phyloP scores from a whole-genome alignment of 108 stramenopile genomes.

The Parmales sp. region DNA sequence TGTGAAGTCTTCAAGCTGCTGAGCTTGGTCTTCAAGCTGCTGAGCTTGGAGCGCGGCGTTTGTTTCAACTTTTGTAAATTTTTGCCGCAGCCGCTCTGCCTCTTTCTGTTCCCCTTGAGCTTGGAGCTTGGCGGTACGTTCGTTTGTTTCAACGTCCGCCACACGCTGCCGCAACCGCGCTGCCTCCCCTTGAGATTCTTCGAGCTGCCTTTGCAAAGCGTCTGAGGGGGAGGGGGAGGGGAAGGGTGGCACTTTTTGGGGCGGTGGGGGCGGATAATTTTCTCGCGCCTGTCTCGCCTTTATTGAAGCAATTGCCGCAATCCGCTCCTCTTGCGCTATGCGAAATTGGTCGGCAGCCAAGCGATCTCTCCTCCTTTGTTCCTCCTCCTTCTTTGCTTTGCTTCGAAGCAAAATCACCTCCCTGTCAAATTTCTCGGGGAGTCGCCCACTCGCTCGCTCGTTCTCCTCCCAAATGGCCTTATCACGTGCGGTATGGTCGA shows the following conservation, averaged over 20 bases:
- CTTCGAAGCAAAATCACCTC: neutral
- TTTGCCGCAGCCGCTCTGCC: neutral
- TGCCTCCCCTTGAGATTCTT: no score
- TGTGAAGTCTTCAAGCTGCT: no score
- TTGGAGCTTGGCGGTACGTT: no score
- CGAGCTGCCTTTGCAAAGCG: no score
- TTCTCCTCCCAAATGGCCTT: neutral
- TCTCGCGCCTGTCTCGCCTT: neutral
- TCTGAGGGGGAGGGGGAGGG: neutral
- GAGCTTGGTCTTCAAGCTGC: no score
- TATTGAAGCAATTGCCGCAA: neutral
- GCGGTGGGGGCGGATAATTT: neutral
- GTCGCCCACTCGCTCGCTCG: no score
- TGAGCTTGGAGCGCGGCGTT: no score
- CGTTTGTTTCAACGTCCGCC: no score
- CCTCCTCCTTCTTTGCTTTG: conserved; percentile 10
- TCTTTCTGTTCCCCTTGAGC: neutral
- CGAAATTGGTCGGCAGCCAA: neutral
- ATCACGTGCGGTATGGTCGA: neutral
- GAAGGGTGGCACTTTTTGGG: neutral
- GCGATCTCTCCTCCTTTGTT: neutral
- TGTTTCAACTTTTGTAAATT: no score
- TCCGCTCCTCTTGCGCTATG: conserved; percentile 8
- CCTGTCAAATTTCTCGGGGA: no score
- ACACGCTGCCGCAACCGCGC: no score